Evolutionary conservation across 345 rosid species (phyloP).

Genomic region (Populus alba): DNA sequence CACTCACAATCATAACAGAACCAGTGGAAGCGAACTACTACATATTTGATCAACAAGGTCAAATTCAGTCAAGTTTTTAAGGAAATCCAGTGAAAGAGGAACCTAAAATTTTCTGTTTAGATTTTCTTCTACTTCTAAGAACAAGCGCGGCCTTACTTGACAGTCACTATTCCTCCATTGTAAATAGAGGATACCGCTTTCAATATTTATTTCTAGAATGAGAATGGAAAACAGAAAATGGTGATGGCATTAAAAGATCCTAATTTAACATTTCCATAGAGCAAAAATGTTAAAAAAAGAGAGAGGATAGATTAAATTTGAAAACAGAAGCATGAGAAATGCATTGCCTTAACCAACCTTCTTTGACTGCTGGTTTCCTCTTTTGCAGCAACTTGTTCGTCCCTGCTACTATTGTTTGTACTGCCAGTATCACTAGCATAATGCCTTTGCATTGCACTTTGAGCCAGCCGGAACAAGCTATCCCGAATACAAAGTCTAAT

Average conservation of each 20-base stretch:
- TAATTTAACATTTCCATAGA: neutral
- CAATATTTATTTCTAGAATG: neutral
- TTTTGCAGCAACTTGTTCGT: conserved; percentile 39
- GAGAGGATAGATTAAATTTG: neutral
- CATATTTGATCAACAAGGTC: no score
- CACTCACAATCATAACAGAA: neutral
- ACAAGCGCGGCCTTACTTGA: neutral
- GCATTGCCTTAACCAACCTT: conserved; percentile 48
- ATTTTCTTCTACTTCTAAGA: neutral
- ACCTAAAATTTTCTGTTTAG: neutral
- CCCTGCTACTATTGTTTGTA: conserved; percentile 48
- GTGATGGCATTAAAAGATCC: neutral
- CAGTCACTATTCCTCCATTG: neutral
- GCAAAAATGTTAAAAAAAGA: neutral
- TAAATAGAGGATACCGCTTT: neutral
- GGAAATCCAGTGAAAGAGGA: neutral
- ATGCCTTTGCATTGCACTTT: conserved; percentile 77
- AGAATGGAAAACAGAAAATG: neutral
- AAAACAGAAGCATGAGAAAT: conserved; percentile 5
- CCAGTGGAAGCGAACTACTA: no score
- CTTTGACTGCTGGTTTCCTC: conserved; percentile 35
- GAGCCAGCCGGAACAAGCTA: conserved; percentile 96
- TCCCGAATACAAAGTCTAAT: conserved; percentile 75
- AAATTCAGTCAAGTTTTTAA: no score
- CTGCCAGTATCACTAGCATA: conserved; percentile 49